Evolutionary conservation across 2,329 filamentous ascomycete species (phyloP), one percentile per base, ranked within the genome.

Genomic region (Sporothrix pallida): DNA sequence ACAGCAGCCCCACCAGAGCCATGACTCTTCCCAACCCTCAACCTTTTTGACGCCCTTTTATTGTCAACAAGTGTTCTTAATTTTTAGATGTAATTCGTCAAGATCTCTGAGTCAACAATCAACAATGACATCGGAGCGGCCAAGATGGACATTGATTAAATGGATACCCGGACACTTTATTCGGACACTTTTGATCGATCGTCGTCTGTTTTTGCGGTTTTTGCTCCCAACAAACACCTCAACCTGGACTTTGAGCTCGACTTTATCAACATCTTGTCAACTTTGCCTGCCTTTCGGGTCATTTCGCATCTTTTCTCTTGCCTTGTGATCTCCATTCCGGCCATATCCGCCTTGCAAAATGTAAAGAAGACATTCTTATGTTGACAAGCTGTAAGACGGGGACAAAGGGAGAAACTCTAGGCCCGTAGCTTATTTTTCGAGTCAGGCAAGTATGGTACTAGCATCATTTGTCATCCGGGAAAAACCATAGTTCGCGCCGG

Each of bases 181-280:
- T 6, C 31, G 7, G 31, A 7, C 31, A 37, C 3, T 37, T 37
- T 37, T 37, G 31, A 37, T 37, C 31, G 31, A 37, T 54, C 17
- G 17, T 20, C 52, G n/a, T 20, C 23, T 42, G 26, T 62, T 2
- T 62, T 42, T 26, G 23, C 31, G 7, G 31, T 37, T 37, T 13
- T 63, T 10, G 20, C 60, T 46, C 60, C 60, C 60, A 63, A 63
- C 60, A 63, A 63, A 44, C 37, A 17, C 9, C 60, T 37, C 60
- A 42, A 44, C 60, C 15, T 37, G 4, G 31, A 37, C 4, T 5
- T 37, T 7, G 31, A 37, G 4, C 31, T 37, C 7, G 31, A 37
- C 4, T 37, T 37, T 37, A 37, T 37, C 31, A 37, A 37, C 7
- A 37, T 37, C 31, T 7, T 37, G 31, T 6, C 23, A 37, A 37